Conservation (phyloP, 352 stramenopile species). For the Phytophthora sansomeana region DNA sequence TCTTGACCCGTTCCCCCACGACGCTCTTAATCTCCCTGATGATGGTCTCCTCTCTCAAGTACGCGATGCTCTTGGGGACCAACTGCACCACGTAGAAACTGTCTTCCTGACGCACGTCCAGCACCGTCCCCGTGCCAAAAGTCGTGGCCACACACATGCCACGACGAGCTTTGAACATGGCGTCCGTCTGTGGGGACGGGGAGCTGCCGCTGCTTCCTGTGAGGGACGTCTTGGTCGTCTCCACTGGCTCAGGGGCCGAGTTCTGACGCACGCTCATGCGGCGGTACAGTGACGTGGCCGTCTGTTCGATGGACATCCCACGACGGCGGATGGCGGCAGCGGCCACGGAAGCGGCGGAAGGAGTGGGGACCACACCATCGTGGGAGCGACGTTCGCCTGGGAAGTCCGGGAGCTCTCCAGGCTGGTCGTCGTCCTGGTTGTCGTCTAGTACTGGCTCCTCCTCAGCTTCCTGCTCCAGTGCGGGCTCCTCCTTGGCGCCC, state of each 20-base stretch:
- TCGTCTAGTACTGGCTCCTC: constrained; percentile 37
- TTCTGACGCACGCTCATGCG: constrained; percentile 64
- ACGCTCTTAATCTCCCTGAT: constrained; percentile 86
- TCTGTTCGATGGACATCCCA: constrained; percentile 67
- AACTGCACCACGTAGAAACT: constrained; percentile 81
- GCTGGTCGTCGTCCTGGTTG: constrained; percentile 52
- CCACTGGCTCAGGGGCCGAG: constrained; percentile 35
- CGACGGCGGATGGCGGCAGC: constrained; percentile 45
- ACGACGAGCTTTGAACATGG: constrained; percentile 52
- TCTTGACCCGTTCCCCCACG: constrained; percentile 87
- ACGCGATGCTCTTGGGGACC: constrained; percentile 75
- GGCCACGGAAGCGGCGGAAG: constrained; percentile 41
- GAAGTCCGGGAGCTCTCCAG: constrained; percentile 58
- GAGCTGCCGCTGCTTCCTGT: constrained; percentile 31
- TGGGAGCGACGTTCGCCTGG: constrained; percentile 53
- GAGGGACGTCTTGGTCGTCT: constrained; percentile 35
- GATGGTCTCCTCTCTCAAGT: constrained; percentile 71
- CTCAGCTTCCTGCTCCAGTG: constrained; percentile 33
- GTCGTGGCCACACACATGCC: constrained; percentile 77
- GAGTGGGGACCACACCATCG: constrained; percentile 37
- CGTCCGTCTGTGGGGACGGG: constrained; percentile 45
- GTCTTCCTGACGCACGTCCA: constrained; percentile 77
- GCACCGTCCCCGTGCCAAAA: constrained; percentile 78
- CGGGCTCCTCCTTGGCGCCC: constrained; percentile 33
- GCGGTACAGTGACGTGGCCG: constrained; percentile 55